These are phyloP conservation scores for Fusarium phyllophilum DNA, from an alignment of 2,329 filamentous ascomycete species.

Conservation along the genomic window DNA sequence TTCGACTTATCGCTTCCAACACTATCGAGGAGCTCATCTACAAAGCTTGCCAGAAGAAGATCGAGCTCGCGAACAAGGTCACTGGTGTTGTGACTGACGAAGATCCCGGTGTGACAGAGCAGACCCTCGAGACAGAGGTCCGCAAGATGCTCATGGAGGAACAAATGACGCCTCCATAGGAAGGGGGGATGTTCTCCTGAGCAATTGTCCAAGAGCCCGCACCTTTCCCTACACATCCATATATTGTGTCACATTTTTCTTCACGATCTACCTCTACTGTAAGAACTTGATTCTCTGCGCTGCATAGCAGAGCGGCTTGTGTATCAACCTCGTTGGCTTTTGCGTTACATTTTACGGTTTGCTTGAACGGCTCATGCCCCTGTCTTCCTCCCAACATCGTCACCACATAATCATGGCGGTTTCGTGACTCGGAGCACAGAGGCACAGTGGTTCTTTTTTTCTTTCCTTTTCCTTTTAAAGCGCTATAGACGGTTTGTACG, in stretches of 20 bases:
- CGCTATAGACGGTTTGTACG: conserved; percentile 8
- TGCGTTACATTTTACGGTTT: conserved; percentile 9
- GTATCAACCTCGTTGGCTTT: conserved; percentile 17
- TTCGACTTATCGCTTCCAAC: conserved; percentile 80
- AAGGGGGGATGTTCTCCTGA: conserved; percentile 19
- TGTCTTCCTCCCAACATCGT: background rate
- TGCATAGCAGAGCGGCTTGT: conserved; percentile 26
- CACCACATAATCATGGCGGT: background rate
- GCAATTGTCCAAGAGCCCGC: background rate
- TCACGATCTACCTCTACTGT: conserved; percentile 5
- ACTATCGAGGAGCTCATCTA: conserved; percentile 96
- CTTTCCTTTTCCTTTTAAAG: background rate
- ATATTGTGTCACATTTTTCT: conserved; percentile 1
- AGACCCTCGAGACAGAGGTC: conserved; percentile 57
- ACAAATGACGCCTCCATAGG: conserved; percentile 53
- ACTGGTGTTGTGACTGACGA: conserved; percentile 54
- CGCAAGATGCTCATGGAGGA: conserved; percentile 56
- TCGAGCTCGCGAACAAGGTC: conserved; percentile 79
- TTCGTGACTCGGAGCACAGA: background rate
- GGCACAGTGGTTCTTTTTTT: background rate
- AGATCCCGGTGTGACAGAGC: conserved; percentile 40
- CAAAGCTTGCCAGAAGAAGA: conserved; percentile 89
- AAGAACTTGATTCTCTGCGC: conserved; percentile 18
- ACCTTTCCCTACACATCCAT: background rate
- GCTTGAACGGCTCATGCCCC: background rate